phyloP scores from a whole-genome alignment of 1,139 yeast genomes.

The Spencermartinsiella ligniputridi region DNA sequence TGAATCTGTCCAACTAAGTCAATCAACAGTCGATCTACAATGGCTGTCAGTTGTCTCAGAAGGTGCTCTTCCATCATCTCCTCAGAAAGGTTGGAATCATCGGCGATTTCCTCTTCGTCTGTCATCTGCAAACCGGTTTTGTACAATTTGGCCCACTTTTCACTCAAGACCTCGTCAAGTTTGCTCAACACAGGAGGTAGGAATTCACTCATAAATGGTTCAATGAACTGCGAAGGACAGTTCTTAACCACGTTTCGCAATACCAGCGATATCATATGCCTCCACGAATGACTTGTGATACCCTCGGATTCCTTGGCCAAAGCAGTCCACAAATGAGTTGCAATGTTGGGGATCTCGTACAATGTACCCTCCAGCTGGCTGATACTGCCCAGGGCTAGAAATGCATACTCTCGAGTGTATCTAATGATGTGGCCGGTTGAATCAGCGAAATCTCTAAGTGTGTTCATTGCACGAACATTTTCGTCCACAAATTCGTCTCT shows the following conservation, averaged over 20 bases:
- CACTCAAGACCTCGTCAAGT: slow-evolving; percentile 63
- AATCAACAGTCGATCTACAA: slow-evolving; percentile 82
- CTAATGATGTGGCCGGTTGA: slow-evolving; percentile 96
- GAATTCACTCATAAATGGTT: slow-evolving; percentile 67
- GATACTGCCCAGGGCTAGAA: slow-evolving; percentile 82
- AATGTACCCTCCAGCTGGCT: slow-evolving; percentile 86
- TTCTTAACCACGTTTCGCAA: slow-evolving; percentile 80
- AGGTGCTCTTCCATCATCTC: slow-evolving; percentile 98
- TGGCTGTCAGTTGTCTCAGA: slow-evolving; percentile 87
- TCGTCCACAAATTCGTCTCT: slow-evolving; percentile 94
- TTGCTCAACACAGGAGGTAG: slow-evolving; percentile 72
- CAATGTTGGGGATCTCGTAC: slow-evolving; percentile 81
- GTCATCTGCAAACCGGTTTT: slow-evolving; percentile 64
- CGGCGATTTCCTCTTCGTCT: slow-evolving; percentile 39
- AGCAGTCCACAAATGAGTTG: slow-evolving; percentile 73
- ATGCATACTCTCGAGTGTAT: slow-evolving; percentile 94
- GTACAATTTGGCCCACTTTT: slow-evolving; percentile 72
- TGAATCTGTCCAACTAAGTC: slow-evolving; percentile 75
- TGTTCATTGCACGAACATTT: slow-evolving; percentile 87
- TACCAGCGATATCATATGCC: slow-evolving; percentile 89
- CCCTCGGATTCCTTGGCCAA: slow-evolving; percentile 83
- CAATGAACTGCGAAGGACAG: slow-evolving; percentile 72
- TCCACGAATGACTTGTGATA: slow-evolving; percentile 92
- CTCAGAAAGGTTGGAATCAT: slow-evolving; percentile 83
- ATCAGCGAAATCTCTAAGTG: slow-evolving; percentile 94